Percentiles rank a stretch among this genome's conserved stretches.
Evolutionary conservation across 202 grass and related monocot species (phyloP).

Genomic region (Schoenoplectus tabernaemontani): DNA sequence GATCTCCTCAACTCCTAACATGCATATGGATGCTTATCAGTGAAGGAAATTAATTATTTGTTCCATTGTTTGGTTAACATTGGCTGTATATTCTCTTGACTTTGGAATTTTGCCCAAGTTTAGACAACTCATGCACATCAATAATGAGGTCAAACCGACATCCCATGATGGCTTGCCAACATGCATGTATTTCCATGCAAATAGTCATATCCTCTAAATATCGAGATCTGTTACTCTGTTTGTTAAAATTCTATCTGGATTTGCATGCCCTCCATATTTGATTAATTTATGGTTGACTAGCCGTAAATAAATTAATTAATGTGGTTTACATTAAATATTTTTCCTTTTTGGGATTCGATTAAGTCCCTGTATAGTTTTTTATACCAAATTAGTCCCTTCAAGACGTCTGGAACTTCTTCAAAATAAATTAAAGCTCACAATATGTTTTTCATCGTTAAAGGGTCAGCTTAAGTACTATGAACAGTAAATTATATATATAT

Average conservation of each 20-base stretch:
- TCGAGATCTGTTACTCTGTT: background rate
- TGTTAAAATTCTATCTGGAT: slow-evolving; percentile 11
- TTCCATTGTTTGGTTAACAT: slow-evolving; percentile 10
- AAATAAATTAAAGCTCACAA: background rate
- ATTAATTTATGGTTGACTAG: slow-evolving; percentile 15
- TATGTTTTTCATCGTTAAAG: background rate
- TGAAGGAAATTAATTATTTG: slow-evolving; percentile 8
- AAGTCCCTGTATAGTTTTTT: background rate
- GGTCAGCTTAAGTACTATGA: background rate
- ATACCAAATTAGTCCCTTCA: background rate
- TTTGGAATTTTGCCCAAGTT: slow-evolving; percentile 17
- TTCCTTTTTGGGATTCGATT: slow-evolving; percentile 6
- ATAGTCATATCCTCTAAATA: background rate
- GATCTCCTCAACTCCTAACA: background rate
- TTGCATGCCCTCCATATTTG: background rate
- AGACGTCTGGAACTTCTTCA: background rate
- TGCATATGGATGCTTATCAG: background rate
- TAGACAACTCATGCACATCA: slow-evolving; percentile 25
- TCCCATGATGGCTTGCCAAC: slow-evolving; percentile 5
- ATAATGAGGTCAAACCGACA: slow-evolving; percentile 21
- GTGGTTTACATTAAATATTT: too few species aligned
- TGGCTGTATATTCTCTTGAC: slow-evolving; percentile 24
- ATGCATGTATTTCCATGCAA: slow-evolving; percentile 15
- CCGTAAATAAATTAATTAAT: background rate
- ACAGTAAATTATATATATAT: too few species aligned